Base-by-base conservation (phyloP, 495 filamentous ascomycete genomes). In the Trichoderma reesei region DNA sequence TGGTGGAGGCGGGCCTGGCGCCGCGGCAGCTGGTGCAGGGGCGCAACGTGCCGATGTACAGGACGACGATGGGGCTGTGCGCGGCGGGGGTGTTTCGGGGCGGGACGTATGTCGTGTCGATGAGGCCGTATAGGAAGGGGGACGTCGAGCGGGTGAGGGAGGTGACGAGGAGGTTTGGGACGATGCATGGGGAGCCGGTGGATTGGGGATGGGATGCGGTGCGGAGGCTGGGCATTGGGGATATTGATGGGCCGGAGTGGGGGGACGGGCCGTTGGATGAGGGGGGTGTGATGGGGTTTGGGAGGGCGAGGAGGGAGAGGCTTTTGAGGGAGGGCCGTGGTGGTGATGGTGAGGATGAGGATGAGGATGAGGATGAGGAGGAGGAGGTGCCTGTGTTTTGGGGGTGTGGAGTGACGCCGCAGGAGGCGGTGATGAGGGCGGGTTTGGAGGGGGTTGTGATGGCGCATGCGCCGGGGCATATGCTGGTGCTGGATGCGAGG, bases 371-470 rank as follows among this genome's bases (percentile, higher is more conserved):
- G 18, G 18, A 13, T 8, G 48, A 33, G 33, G 48, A 56, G 1
- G 48, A 56, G n/a, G 48, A 56, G 72, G 1, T 85, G 26, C 82
- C 83, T 0, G 75, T 85, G 3, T 85, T 85, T 61, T 84, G 83
- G 81, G 83, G 82, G 2, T 85, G 82, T 67, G 82, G 82, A 5
- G 81, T 86, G 3, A 85, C 84, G 16, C 82, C 83, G 6, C 83
- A 85, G 68, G 76, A 81, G 60, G 82, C 80, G 8, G 82, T 85
- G 0, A 78, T 81, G 74, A 68, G 73, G 46, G 76, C 79, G 3
- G 70, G 74, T 18, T 67, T 85, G 26, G 65, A 78, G 13, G 83
- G 82, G 0, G 70, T 76, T 16, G 74, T 83, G 3, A 80, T 85
- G 73, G 74, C 75, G 1, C 84, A 85, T 71, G 76, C 75, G 41